These are phyloP conservation scores for Fulvia fulva DNA, from an alignment of 2,329 filamentous ascomycete genomes.

Conservation along the genomic window DNA sequence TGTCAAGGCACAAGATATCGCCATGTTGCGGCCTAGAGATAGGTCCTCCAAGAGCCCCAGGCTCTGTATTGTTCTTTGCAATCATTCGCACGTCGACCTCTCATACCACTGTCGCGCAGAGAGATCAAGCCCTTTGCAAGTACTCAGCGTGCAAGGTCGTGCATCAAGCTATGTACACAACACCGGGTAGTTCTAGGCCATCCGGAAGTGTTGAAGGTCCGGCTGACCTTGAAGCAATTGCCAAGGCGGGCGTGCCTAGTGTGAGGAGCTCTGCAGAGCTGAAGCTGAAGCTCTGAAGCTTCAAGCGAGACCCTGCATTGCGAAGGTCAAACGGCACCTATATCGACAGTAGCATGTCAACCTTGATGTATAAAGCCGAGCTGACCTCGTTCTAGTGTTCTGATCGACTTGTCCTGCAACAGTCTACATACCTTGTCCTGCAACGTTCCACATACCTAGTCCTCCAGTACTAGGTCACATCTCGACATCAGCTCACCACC, in stretches of 20 bases:
- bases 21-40: too few species aligned
- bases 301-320: background rate
- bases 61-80: too few species aligned
- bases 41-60: too few species aligned
- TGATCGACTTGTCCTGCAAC: background rate
- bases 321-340: background rate
- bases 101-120: too few species aligned
- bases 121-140: background rate
- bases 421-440: background rate
- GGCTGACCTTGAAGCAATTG: background rate
- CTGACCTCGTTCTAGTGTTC: conserved; percentile 9
- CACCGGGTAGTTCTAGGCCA: background rate
- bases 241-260: background rate
- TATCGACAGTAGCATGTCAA: conserved; percentile 43
- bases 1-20: too few species aligned
- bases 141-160: background rate
- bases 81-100: too few species aligned
- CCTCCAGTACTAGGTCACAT: background rate
- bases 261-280: background rate
- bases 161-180: too few species aligned
- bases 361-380: background rate
- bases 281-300: background rate
- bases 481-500: background rate
- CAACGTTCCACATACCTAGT: background rate
- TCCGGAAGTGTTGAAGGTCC: background rate